A percentile compares a stretch with the other conserved stretches of the same genome.
phyloP scores from a whole-genome alignment of 2,329 filamentous ascomycete genomes.

The Apiospora kogelbergensis region DNA sequence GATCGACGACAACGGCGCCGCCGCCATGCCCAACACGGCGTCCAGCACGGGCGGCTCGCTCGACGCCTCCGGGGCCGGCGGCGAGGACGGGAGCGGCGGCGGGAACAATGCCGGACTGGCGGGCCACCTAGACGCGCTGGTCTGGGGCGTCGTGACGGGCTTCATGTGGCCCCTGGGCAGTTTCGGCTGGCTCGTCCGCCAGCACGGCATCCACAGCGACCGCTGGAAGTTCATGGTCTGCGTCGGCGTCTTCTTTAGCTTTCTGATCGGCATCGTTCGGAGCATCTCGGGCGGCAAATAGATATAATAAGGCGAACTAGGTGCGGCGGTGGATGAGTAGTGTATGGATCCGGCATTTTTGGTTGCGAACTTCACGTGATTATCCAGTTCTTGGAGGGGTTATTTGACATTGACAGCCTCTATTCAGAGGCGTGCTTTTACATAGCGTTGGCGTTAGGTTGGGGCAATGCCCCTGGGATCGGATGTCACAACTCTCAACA shows the following conservation, averaged over 20 bases:
- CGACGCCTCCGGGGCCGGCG: constrained; percentile 19
- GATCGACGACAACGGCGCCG: constrained; percentile 69
- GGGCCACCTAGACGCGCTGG: constrained; percentile 76
- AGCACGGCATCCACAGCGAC: constrained; percentile 84
- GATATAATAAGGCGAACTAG: neutral
- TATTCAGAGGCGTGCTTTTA: neutral
- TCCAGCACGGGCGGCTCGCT: constrained; percentile 28
- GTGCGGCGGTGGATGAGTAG: neutral
- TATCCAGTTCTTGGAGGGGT: neutral
- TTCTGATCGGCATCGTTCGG: constrained; percentile 36
- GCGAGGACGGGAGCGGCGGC: constrained; percentile 37
- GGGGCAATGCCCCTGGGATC: neutral
- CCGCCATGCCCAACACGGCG: constrained; percentile 30
- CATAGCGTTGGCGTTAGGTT: neutral
- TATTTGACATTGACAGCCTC: too few relatives aligned
- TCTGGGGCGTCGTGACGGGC: constrained; percentile 85
- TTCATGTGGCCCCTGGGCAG: constrained; percentile 95
- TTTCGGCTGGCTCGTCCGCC: constrained; percentile 79
- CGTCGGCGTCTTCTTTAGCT: constrained; percentile 71
- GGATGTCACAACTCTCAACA: too few relatives aligned
- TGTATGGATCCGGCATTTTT: too few relatives aligned
- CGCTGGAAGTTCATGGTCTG: constrained; percentile 84
- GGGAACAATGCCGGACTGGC: constrained; percentile 46
- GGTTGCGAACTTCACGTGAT: neutral
- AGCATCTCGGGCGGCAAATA: constrained; percentile 32